Percentiles rank a stretch among this genome's conserved stretches.
Conservation (phyloP, 352 stramenopile genomes). For the Phytopythium boreale region DNA sequence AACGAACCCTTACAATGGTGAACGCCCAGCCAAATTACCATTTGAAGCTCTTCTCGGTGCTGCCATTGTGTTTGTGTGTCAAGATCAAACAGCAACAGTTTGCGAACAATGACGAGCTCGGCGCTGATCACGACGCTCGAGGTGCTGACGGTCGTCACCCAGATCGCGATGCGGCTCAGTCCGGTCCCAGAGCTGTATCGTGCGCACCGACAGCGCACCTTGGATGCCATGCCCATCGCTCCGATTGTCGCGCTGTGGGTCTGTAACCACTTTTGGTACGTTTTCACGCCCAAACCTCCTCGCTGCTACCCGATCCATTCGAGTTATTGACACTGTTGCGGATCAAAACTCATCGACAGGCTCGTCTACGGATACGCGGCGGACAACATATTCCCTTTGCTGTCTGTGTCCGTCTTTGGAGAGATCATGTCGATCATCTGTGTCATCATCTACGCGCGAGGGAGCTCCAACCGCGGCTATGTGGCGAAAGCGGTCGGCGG, state of each 20-base stretch:
- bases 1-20: too few species aligned
- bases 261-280: conserved; percentile 30
- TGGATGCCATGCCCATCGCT: conserved; percentile 21
- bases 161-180: conserved; percentile 18
- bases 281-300: neutral
- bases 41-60: too few species aligned
- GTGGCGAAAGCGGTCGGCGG: conserved; percentile 9
- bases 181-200: conserved; percentile 22
- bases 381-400: conserved; percentile 24
- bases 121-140: conserved; percentile 24
- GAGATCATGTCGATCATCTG: conserved; percentile 17
- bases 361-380: conserved; percentile 23
- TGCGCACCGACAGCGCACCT: conserved; percentile 13
- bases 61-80: too few species aligned
- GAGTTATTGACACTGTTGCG: neutral
- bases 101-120: conserved; percentile 11
- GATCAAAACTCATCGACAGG: conserved; percentile 8
- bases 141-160: conserved; percentile 19
- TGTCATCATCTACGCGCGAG: conserved; percentile 20
- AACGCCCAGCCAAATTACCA: too few species aligned
- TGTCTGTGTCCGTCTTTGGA: conserved; percentile 24
- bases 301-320: neutral
- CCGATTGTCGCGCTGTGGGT: conserved; percentile 19
- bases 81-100: too few species aligned
- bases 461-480: conserved; percentile 16